Evolutionary conservation across 2,329 filamentous ascomycete genomes (phyloP), one percentile per base, ranked within the genome.

Genomic region (Dichotomopilus funicola): DNA sequence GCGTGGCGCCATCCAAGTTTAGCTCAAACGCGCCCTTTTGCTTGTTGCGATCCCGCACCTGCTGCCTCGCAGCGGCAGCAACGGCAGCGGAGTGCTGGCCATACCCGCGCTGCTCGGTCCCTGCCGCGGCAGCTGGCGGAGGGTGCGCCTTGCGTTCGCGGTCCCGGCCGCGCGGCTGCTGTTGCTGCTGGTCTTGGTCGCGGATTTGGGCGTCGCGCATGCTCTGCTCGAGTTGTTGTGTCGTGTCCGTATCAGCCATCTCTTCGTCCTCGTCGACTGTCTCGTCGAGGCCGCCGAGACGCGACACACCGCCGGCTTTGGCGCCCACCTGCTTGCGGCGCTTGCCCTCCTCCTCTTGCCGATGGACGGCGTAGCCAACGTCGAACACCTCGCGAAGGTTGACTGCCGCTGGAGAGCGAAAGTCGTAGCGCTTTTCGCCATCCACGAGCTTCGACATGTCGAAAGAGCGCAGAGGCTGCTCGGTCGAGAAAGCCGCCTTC

Each of bases 371-470:
- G 66, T 99, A 99, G n/a, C 90, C 87, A 49, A 99, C 92, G 66
- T 99, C 94, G 63, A 99, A 99, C 2, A 97, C 91, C 71, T 99
- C 94, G 57, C 94, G 89, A 10, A 99, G 77, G 68, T 97, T 97
- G 72, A 99, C 87, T 2, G 90, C 91, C 50, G 91, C 94, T 0
- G 94, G 94, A 0, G 91, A 97, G 56, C 94, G 84, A 84, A 97
- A 99, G 70, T 99, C 94, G 73, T 87, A 85, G 13, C 89, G 85
- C 60, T 83, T 85, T 34, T 87, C 86, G 40, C 76, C 71, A 37
- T 82, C 80, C 44, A 77, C 71, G 12, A 83, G 68, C 60, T 77
- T 77, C 43, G 73, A 67, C 0, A 80, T 72, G 55, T 86, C 80
- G 61, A 88, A 85, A 0, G 80, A 79, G 36, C 76, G 75, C 5